Conservation (phyloP, 148 eudicot genomes). For the Euryodendron excelsum region DNA sequence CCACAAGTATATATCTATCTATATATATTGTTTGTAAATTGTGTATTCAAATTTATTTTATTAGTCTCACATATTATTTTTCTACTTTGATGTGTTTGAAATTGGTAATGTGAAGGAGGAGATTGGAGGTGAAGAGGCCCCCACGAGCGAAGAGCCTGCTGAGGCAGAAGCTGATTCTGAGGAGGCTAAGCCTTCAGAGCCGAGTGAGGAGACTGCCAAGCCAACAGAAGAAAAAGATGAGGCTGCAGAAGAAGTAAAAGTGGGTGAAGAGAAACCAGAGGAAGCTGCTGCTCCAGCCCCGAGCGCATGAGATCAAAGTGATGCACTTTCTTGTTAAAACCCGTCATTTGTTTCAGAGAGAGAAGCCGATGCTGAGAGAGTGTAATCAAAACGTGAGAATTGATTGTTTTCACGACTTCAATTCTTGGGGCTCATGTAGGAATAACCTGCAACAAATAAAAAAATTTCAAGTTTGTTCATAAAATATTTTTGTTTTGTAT, state of each 20-base stretch:
- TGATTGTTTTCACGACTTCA: neutral
- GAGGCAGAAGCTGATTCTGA: slow-evolving; percentile 16
- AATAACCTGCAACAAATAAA: neutral
- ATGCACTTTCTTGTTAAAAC: slow-evolving; percentile 52
- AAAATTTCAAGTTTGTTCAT: neutral
- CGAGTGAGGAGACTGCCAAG: too few species aligned
- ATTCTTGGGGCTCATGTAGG: slow-evolving; percentile 10
- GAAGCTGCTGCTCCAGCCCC: slow-evolving; percentile 19
- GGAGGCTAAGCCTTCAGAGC: slow-evolving; percentile 5
- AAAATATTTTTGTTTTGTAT: neutral
- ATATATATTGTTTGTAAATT: too few species aligned
- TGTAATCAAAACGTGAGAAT: neutral
- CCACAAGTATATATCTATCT: slow-evolving; percentile 10
- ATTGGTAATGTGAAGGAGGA: slow-evolving; percentile 27
- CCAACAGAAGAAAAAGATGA: slow-evolving; percentile 1
- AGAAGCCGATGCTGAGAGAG: too few species aligned
- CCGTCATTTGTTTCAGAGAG: neutral
- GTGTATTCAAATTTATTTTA: neutral
- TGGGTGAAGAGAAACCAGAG: slow-evolving; percentile 14
- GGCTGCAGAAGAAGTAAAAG: slow-evolving; percentile 16
- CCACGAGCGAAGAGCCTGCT: neutral
- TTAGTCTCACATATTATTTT: neutral
- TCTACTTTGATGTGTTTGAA: neutral
- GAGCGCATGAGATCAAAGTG: slow-evolving; percentile 34
- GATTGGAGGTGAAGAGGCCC: slow-evolving; percentile 34